Conservation (phyloP, 306 rosid genomes). For the Betula pendula region DNA sequence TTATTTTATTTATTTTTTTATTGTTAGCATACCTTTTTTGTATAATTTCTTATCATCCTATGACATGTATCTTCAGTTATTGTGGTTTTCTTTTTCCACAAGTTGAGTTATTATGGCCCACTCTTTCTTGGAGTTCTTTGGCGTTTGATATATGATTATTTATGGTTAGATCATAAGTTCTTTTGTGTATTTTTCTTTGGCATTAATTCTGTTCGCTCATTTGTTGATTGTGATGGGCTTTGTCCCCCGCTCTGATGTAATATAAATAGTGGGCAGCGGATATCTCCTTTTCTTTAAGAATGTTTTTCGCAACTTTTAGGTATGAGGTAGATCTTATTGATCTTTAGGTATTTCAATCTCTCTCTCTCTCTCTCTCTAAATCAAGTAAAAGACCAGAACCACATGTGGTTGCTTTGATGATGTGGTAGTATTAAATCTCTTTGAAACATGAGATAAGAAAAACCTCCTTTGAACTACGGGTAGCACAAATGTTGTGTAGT, state of each 20-base stretch:
- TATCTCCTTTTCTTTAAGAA: neutral
- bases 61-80: neutral
- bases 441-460: neutral
- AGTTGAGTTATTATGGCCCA: neutral
- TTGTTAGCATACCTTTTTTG: neutral
- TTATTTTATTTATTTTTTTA: neutral
- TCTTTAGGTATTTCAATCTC: neutral
- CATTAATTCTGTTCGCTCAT: neutral
- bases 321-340: neutral
- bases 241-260: neutral
- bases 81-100: neutral
- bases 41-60: neutral
- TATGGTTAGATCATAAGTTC: neutral
- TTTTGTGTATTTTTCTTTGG: neutral
- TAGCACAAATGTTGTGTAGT: neutral
- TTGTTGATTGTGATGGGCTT: neutral
- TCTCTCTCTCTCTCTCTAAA: neutral
- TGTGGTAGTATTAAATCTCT: neutral
- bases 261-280: neutral
- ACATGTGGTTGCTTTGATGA: no score
- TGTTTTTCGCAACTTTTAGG: neutral
- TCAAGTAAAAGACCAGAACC: neutral
- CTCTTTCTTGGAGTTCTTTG: conserved; percentile 3
- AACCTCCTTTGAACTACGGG: neutral
- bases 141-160: neutral